Conservation (phyloP, 305 asterid genomes). For the Petunia hybrid region DNA sequence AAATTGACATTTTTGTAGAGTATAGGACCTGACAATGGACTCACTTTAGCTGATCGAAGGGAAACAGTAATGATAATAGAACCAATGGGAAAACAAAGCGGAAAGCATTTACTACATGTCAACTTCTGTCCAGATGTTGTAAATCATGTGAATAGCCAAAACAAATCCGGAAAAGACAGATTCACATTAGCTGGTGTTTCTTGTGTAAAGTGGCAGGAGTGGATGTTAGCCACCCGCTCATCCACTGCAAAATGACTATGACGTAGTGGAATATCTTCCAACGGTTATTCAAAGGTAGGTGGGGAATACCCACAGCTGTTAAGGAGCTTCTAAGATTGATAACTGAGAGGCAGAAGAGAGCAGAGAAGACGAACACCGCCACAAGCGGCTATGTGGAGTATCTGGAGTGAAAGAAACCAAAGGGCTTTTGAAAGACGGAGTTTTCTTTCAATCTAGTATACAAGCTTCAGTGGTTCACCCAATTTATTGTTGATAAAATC, state of each 20-base stretch:
- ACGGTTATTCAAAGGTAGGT: not conserved
- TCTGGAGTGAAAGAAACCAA: not conserved
- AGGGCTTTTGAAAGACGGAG: not conserved
- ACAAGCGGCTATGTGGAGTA: slow-evolving; percentile 5
- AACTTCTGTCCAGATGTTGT: not conserved
- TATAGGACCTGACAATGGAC: slow-evolving; percentile 14
- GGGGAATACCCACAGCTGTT: not conserved
- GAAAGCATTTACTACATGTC: not conserved
- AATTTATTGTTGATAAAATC: slow-evolving; percentile 13
- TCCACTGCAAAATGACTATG: slow-evolving; percentile 11
- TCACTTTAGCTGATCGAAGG: not conserved
- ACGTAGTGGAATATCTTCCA: not conserved
- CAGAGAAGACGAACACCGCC: slow-evolving; percentile 14
- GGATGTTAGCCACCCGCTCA: slow-evolving; percentile 28
- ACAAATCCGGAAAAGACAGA: not conserved
- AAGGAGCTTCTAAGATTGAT: slow-evolving; percentile 18
- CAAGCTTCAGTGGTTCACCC: not conserved
- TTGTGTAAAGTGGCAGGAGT: not conserved
- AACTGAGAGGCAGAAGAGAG: slow-evolving; percentile 11
- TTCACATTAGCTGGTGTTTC: slow-evolving; percentile 23
- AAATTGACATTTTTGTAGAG: not conserved
- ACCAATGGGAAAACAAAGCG: not conserved
- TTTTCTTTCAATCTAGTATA: slow-evolving; percentile 15
- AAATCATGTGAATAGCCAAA: not conserved
- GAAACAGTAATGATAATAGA: not conserved